phyloP scores from a whole-genome alignment of 108 stramenopile species.

The Nitzschia putrida region DNA sequence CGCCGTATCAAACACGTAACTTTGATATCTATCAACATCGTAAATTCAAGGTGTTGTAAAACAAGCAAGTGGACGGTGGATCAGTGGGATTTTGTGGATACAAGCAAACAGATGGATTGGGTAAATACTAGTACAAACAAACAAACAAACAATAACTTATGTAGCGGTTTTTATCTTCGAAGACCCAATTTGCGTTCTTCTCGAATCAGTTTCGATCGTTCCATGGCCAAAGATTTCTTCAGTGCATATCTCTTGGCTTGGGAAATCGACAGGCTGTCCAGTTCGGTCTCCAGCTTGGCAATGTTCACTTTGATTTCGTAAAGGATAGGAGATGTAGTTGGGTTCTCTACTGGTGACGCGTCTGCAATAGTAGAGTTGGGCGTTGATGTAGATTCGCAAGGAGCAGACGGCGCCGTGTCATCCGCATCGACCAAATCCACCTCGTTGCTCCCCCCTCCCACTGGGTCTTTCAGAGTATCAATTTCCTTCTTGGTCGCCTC shows the following conservation, averaged over 20 bases:
- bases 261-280: conserved; percentile 31
- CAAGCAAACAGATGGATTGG: no score
- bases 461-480: not conserved
- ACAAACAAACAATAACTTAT: not conserved
- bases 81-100: not conserved
- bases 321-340: not conserved
- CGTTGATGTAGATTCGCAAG: not conserved
- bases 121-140: not conserved
- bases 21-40: conserved; percentile 55
- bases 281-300: conserved; percentile 18
- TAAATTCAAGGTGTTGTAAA: conserved; percentile 4
- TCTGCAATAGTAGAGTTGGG: not conserved
- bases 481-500: not conserved
- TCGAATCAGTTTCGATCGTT: conserved; percentile 43
- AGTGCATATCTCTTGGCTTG: conserved; percentile 50
- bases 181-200: conserved; percentile 36
- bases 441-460: not conserved
- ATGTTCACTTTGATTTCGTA: conserved; percentile 11
- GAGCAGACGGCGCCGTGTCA: not conserved
- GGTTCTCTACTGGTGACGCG: not conserved
- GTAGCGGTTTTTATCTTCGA: not conserved
- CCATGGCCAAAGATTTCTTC: conserved; percentile 51
- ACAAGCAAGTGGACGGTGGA: not conserved
- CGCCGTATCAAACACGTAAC: conserved; percentile 40
- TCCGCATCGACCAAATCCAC: not conserved